Evolutionary conservation across 2,329 filamentous ascomycete species (phyloP).

Genomic region (Fusarium newnesense): DNA sequence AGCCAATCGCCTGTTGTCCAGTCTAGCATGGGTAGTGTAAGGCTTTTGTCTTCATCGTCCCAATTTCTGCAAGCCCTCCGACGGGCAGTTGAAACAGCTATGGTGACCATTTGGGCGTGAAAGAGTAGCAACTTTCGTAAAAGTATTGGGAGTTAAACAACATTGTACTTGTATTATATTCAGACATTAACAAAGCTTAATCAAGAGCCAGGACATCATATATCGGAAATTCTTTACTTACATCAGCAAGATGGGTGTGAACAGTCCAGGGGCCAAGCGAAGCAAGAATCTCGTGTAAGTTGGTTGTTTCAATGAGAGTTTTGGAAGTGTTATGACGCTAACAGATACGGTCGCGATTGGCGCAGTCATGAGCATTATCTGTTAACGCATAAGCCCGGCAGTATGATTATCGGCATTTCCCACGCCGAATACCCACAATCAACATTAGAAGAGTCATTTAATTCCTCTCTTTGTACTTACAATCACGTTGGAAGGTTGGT

Average conservation of each 20-base stretch:
- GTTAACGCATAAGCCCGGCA: neutral
- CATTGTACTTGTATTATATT: too few relatives aligned
- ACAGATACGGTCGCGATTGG: accelerated
- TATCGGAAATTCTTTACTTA: accelerated
- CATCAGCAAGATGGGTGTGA: accelerated
- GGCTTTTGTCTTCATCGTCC: accelerated
- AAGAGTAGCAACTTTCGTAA: neutral
- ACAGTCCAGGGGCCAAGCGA: accelerated
- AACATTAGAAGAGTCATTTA: accelerated
- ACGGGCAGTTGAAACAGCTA: accelerated
- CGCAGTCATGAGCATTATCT: neutral
- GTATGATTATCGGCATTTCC: neutral
- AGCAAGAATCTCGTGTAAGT: accelerated
- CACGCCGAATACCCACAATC: accelerated
- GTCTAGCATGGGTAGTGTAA: neutral
- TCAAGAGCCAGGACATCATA: too few relatives aligned
- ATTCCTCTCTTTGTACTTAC: neutral
- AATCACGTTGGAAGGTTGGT: too few relatives aligned
- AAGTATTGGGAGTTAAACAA: neutral
- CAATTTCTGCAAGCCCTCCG: neutral
- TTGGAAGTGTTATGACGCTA: neutral
- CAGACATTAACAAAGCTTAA: too few relatives aligned
- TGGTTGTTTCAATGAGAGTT: neutral
- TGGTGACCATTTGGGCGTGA: too few relatives aligned
- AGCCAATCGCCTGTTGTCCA: accelerated